Conservation (phyloP, 352 stramenopile species). For the Peronosclerospora sorghi region DNA sequence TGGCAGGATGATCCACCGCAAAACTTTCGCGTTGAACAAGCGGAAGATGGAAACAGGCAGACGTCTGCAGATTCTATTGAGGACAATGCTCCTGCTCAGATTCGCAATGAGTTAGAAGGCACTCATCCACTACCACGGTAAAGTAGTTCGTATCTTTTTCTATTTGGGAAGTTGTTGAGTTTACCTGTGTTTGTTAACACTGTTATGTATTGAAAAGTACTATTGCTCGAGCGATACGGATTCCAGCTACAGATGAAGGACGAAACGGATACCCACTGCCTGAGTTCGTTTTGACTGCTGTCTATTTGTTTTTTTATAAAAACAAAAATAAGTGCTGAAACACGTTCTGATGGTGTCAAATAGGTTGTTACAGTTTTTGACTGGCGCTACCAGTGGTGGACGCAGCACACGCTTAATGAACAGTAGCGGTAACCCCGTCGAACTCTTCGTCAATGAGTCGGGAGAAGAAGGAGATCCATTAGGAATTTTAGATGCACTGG, state of each 20-base stretch:
- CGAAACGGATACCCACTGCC: constrained; percentile 11
- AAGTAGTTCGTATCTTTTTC: not conserved
- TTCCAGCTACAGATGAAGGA: constrained; percentile 12
- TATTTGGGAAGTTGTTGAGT: not conserved
- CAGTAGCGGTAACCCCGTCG: constrained; percentile 53
- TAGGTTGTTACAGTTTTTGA: constrained; percentile 43
- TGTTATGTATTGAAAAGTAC: constrained; percentile 4
- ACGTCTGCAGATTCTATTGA: not conserved
- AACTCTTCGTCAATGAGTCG: constrained; percentile 64
- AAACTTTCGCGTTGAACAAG: constrained; percentile 27
- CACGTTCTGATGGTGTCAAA: not conserved
- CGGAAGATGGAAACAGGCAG: constrained; percentile 16
- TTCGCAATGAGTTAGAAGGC: constrained; percentile 25
- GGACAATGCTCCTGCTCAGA: constrained; percentile 8
- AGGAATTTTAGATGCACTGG: constrained; percentile 49
- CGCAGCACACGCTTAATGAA: constrained; percentile 47
- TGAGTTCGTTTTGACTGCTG: constrained; percentile 13
- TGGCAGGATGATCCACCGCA: constrained; percentile 57
- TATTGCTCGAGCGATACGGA: constrained; percentile 6
- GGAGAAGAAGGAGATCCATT: constrained; percentile 27
- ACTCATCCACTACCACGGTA: constrained; percentile 13
- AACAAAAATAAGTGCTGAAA: not conserved
- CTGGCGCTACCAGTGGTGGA: constrained; percentile 14
- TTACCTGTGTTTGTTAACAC: not conserved
- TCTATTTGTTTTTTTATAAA: not conserved